Evolutionary conservation across 768 basidiomycete species (phyloP), one percentile per base, ranked within the genome.

Genomic region (Kwoniella sp.): DNA sequence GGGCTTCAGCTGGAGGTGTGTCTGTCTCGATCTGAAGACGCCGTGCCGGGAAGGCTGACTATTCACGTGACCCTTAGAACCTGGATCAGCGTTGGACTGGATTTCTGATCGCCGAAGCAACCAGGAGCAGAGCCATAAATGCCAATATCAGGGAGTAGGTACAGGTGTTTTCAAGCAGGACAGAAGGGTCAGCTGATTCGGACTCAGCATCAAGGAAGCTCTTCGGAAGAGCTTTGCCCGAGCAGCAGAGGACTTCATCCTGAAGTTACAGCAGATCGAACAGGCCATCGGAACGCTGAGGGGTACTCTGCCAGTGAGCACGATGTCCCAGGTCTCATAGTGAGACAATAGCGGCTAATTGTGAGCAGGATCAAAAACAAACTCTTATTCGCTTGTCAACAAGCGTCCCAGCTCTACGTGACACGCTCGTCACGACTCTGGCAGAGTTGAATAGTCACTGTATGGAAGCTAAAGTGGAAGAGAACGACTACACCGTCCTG

Each of bases 401-500:
- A 1, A 36, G 44, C 12, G 52, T 93, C 64, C 82, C 86, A 0
- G 75, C 79, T 0, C 77, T 96, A 27, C 79, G 82, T 5, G 80
- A 83, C 9, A 75, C 46, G 1, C 64, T 78, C 20, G 60, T 50
- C 2, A 44, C 51, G 11, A 69, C 78, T 12, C 83, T 93, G 9
- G 77, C 77, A 0, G 76, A 71, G 0, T 84, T 84, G 0, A 89
- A 96, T 62, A 78, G 79, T 1, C 86, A 85, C 46, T 95, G 92
- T 74, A 76, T 75, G 3, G 82, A 83, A 6, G 92, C 91, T 9
- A 95, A 98, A 56, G 86, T 96, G 5, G 93, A 98, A 66, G 92
- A 95, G 74, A 96, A 95, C 69, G 93, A 98, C 70, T 88, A 92
- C 71, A 93, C 90, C 0, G 83, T 93, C 2, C 86, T 92, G 66